These are phyloP conservation scores for Naganishia kalamii DNA, from an alignment of 768 basidiomycete species.

Conservation along the genomic window DNA sequence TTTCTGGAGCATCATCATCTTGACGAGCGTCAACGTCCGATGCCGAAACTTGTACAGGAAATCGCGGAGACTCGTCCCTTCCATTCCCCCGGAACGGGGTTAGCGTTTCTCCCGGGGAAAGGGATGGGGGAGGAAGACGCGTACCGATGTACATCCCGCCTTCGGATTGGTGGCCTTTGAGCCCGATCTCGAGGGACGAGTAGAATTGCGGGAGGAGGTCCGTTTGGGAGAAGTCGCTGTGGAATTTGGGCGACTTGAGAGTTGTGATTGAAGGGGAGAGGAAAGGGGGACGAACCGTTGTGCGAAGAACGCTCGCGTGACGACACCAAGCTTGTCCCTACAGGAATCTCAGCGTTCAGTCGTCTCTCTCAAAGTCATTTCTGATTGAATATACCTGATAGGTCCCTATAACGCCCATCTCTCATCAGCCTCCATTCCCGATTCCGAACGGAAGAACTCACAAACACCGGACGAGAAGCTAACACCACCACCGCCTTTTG, in stretches of 20 bases:
- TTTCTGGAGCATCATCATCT: slow-evolving; percentile 88
- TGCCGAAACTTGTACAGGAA: slow-evolving; percentile 90
- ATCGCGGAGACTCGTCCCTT: slow-evolving; percentile 64
- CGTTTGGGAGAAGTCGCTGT: slow-evolving; percentile 77
- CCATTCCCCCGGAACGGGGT: no score
- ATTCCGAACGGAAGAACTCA: slow-evolving; percentile 19
- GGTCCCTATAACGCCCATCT: background rate
- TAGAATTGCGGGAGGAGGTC: slow-evolving; percentile 85
- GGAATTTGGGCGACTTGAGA: no score
- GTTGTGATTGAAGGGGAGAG: no score
- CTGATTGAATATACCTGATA: background rate
- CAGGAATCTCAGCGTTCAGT: no score
- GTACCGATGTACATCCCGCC: slow-evolving; percentile 91
- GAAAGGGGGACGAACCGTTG: slow-evolving; percentile 67
- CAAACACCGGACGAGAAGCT: slow-evolving; percentile 53
- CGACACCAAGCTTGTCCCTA: slow-evolving; percentile 87
- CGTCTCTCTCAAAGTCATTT: background rate
- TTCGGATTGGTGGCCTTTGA: slow-evolving; percentile 77
- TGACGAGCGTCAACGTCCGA: slow-evolving; percentile 83
- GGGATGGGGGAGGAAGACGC: slow-evolving; percentile 46
- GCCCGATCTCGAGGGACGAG: slow-evolving; percentile 63
- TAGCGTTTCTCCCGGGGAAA: slow-evolving; percentile 44
- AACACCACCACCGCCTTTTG: slow-evolving; percentile 97
- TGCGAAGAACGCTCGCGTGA: slow-evolving; percentile 83
- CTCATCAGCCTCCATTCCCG: background rate